Percentiles rank a stretch among this genome's conserved stretches.
These are phyloP conservation scores for Spiromastix sp. DNA, from an alignment of 2,329 filamentous ascomycete genomes.

Conservation along the genomic window DNA sequence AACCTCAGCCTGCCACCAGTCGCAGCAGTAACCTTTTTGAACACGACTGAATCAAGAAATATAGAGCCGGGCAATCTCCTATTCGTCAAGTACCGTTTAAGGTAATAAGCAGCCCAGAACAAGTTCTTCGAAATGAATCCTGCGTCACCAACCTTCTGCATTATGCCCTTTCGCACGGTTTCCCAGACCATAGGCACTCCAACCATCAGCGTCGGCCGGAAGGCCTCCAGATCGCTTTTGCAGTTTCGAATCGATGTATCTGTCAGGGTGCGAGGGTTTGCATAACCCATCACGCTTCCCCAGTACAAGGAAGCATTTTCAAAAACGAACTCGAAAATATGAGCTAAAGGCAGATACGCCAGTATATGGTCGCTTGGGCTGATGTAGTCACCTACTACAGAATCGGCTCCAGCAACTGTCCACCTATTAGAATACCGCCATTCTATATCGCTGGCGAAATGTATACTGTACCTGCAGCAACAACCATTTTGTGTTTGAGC, in stretches of 20 bases:
- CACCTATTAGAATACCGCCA: not conserved
- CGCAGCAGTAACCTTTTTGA: constrained; percentile 79
- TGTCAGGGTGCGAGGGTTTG: constrained; percentile 76
- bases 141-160: constrained; percentile 62
- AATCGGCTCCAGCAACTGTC: constrained; percentile 68
- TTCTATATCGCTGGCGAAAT: not conserved
- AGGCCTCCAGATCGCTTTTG: constrained; percentile 84
- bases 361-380: constrained; percentile 68
- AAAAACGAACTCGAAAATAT: constrained; percentile 93
- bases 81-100: constrained; percentile 49
- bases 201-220: constrained; percentile 78
- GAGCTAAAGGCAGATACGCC: constrained; percentile 84
- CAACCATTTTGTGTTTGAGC: constrained; percentile 66
- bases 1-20: constrained; percentile 82
- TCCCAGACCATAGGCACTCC: constrained; percentile 97
- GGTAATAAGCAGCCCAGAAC: constrained; percentile 61
- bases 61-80: constrained; percentile 43
- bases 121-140: constrained; percentile 59
- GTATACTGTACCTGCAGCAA: constrained; percentile 56
- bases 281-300: constrained; percentile 80
- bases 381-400: constrained; percentile 66
- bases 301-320: constrained; percentile 83
- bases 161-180: constrained; percentile 87
- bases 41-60: constrained; percentile 73
- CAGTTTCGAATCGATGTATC: constrained; percentile 80